These are phyloP conservation scores for Apostasia ramifera DNA, from an alignment of 106 monocot genomes.

Conservation along the genomic window DNA sequence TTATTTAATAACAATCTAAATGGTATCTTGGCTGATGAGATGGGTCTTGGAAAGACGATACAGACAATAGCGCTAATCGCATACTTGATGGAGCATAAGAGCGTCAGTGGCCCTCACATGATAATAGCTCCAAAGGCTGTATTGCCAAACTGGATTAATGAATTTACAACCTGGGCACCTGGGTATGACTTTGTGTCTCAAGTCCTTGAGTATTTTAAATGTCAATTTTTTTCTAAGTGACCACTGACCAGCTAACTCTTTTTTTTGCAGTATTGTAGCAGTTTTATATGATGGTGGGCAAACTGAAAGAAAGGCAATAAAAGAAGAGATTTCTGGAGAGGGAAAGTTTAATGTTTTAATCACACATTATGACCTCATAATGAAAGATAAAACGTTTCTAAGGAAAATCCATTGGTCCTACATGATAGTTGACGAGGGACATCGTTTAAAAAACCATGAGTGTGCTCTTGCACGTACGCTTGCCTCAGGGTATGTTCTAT, in stretches of 20 bases:
- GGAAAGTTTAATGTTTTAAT: slow-evolving; percentile 88
- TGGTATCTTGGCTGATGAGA: slow-evolving; percentile 99
- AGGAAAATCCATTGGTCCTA: slow-evolving; percentile 94
- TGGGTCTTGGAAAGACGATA: slow-evolving; percentile 99
- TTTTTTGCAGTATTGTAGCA: slow-evolving; percentile 50
- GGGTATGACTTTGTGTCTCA: slow-evolving; percentile 28
- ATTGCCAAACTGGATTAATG: slow-evolving; percentile 88
- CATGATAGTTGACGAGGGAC: slow-evolving; percentile 98
- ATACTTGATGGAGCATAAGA: slow-evolving; percentile 85
- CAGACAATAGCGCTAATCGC: slow-evolving; percentile 89
- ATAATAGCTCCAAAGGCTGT: slow-evolving; percentile 97
- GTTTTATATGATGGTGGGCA: slow-evolving; percentile 92
- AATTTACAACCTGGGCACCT: slow-evolving; percentile 93
- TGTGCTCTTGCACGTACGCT: slow-evolving; percentile 87
- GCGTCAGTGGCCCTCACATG: slow-evolving; percentile 82
- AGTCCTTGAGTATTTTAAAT: not conserved
- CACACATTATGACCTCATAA: slow-evolving; percentile 96
- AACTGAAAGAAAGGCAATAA: slow-evolving; percentile 89
- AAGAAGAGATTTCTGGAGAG: slow-evolving; percentile 66
- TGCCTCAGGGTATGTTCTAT: slow-evolving; percentile 64
- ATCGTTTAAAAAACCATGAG: slow-evolving; percentile 96
- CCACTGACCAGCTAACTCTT: slow-evolving; percentile 1
- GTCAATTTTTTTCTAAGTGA: not conserved
- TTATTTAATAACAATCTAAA: slow-evolving; percentile 97
- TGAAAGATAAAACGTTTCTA: slow-evolving; percentile 84